A percentile compares a stretch with the other conserved stretches of the same genome.
phyloP scores from a whole-genome alignment of 2,329 filamentous ascomycete species.

The Xylariomycetidae sp. region DNA sequence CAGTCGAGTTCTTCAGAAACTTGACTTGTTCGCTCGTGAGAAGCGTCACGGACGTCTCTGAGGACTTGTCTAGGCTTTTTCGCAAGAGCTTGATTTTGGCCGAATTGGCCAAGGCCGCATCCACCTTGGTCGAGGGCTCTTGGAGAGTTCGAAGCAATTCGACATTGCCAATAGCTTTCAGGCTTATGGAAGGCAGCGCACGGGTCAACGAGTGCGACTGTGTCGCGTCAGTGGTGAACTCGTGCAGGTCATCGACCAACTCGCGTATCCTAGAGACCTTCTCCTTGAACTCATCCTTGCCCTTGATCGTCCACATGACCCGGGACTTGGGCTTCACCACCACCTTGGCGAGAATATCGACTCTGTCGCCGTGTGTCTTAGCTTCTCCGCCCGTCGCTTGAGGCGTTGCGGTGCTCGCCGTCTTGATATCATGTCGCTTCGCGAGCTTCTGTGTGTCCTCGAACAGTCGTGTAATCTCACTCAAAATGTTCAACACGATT shows the following conservation, averaged over 20 bases:
- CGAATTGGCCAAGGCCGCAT: neutral
- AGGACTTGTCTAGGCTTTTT: no score
- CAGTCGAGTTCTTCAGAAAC: no score
- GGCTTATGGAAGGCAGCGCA: slow-evolving; percentile 3
- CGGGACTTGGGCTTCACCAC: slow-evolving; percentile 1
- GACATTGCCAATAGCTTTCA: neutral
- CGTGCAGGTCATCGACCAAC: slow-evolving; percentile 2
- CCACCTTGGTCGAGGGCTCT: neutral
- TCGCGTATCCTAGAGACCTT: slow-evolving; percentile 1
- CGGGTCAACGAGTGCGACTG: slow-evolving; percentile 1
- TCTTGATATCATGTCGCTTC: no score
- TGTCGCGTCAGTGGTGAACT: neutral
- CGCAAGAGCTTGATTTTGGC: slow-evolving; percentile 6
- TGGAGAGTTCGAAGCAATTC: slow-evolving; percentile 4
- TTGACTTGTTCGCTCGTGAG: no score
- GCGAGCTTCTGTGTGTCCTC: no score
- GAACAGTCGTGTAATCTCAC: no score
- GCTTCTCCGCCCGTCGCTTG: no score
- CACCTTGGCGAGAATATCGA: no score
- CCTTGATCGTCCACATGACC: slow-evolving; percentile 5
- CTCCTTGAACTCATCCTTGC: slow-evolving; percentile 3
- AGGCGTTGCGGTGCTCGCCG: no score
- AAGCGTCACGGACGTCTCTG: no score
- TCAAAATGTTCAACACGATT: neutral
- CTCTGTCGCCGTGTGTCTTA: no score